phyloP scores from a whole-genome alignment of 352 stramenopile genomes.

The Globisporangium perplexum region DNA sequence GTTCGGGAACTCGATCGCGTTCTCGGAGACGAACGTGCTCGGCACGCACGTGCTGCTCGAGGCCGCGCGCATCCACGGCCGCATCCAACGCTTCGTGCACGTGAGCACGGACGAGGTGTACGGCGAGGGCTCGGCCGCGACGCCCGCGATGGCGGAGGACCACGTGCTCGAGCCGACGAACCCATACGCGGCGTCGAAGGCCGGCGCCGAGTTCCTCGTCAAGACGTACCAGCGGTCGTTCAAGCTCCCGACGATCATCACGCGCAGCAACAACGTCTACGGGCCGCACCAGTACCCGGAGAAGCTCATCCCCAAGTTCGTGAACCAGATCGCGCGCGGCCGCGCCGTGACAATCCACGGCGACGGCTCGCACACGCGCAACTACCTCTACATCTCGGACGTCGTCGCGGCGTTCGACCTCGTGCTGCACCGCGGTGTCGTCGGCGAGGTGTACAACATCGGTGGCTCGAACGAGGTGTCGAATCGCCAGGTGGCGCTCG shows the following conservation, averaged over 20 bases:
- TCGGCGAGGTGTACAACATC: conserved; percentile 97
- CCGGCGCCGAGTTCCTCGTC: conserved; percentile 97
- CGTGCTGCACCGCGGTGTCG: conserved; percentile 91
- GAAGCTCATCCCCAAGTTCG: conserved; percentile 91
- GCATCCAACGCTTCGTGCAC: conserved; percentile 94
- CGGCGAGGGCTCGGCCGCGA: conserved; percentile 90
- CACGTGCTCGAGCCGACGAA: conserved; percentile 96
- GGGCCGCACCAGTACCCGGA: conserved; percentile 98
- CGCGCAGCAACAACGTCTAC: conserved; percentile 98
- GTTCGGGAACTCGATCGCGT: conserved; percentile 98
- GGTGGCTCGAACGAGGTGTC: conserved; percentile 71
- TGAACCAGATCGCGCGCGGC: conserved; percentile 88
- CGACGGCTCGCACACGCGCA: conserved; percentile 93
- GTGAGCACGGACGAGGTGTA: conserved; percentile 99
- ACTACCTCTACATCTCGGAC: conserved; percentile 97
- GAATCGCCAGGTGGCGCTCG: conserved; percentile 82
- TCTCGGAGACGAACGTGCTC: conserved; percentile 97
- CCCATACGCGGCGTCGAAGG: conserved; percentile 98
- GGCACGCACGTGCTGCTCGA: conserved; percentile 98
- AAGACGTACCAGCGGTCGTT: conserved; percentile 94
- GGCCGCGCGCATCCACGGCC: conserved; percentile 84
- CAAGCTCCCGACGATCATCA: conserved; percentile 96
- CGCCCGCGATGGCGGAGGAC: conserved; percentile 92
- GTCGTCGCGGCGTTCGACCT: conserved; percentile 95
- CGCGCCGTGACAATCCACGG: conserved; percentile 93